Conservation (phyloP, 2,329 filamentous ascomycete genomes). For the Aspergillus flavus region DNA sequence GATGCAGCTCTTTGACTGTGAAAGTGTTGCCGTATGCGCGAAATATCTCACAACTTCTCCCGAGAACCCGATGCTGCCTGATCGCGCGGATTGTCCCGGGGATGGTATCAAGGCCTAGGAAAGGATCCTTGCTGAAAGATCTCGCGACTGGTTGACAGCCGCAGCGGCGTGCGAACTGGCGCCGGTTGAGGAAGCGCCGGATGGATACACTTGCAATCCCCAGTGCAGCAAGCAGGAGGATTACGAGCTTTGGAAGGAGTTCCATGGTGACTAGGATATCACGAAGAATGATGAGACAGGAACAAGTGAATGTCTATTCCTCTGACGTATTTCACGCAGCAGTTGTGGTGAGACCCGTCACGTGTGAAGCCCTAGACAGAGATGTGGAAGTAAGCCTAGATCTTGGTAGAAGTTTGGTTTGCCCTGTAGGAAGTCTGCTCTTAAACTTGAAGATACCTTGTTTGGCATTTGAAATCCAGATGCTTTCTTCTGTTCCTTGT, state of each 20-base stretch:
- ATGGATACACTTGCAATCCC: neutral
- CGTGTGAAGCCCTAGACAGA: no score
- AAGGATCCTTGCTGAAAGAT: conserved; percentile 20
- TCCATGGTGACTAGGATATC: neutral
- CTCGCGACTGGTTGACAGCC: conserved; percentile 17
- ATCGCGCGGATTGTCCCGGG: conserved; percentile 1
- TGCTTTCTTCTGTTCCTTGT: no score
- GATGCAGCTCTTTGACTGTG: conserved; percentile 13
- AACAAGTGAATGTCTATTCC: no score
- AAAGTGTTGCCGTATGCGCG: conserved; percentile 14
- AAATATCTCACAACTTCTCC: neutral
- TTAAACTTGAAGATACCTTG: no score
- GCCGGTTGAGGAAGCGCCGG: conserved; percentile 9
- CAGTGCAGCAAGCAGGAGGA: neutral
- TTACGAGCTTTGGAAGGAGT: neutral
- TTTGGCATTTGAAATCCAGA: no score
- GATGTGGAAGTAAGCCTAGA: no score
- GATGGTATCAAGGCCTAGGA: conserved; percentile 18
- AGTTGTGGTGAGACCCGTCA: no score
- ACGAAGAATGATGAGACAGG: no score
- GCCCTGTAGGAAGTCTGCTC: no score
- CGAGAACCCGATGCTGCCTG: conserved; percentile 3
- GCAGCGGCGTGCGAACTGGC: conserved; percentile 20
- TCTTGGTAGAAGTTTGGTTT: no score
- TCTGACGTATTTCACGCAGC: no score